A percentile compares a stretch with the other conserved stretches of the same genome.
phyloP scores from a whole-genome alignment of 1,139 yeast genomes.

The Suhomyces yuchorum region DNA sequence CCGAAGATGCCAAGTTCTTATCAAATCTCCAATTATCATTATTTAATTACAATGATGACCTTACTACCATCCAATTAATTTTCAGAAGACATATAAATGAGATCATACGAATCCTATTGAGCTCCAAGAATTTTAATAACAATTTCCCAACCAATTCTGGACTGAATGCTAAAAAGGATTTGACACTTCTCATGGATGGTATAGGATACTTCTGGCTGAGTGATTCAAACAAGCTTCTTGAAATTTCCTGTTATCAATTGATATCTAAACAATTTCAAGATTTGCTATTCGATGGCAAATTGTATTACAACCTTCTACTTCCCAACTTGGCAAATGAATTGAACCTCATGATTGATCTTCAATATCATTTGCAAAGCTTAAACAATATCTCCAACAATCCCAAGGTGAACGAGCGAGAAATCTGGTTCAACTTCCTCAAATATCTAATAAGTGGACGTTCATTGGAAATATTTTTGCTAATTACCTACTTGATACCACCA shows the following conservation, averaged over 20 bases:
- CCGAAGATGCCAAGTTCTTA: slow-evolving; percentile 51
- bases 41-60: slow-evolving; percentile 50
- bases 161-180: slow-evolving; percentile 18
- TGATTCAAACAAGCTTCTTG: slow-evolving; percentile 44
- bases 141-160: slow-evolving; percentile 21
- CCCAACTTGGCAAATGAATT: slow-evolving; percentile 46
- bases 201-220: slow-evolving; percentile 49
- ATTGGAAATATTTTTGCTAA: slow-evolving; percentile 42
- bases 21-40: slow-evolving; percentile 47
- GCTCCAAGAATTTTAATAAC: slow-evolving; percentile 41
- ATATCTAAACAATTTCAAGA: slow-evolving; percentile 42
- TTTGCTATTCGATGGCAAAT: slow-evolving; percentile 36
- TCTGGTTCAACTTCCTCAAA: slow-evolving; percentile 50
- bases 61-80: slow-evolving; percentile 49
- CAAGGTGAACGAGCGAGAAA: slow-evolving; percentile 36
- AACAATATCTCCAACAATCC: slow-evolving; percentile 21
- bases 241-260: slow-evolving; percentile 47
- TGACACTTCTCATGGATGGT: slow-evolving; percentile 42
- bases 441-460: slow-evolving; percentile 49
- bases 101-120: slow-evolving; percentile 42
- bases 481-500: slow-evolving; percentile 50
- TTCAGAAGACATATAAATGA: slow-evolving; percentile 52
- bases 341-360: slow-evolving; percentile 48
- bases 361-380: slow-evolving; percentile 45
- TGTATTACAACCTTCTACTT: slow-evolving; percentile 37